These are phyloP conservation scores for Erysimum cheiranthoides DNA, from an alignment of 345 rosid genomes.

Conservation along the genomic window DNA sequence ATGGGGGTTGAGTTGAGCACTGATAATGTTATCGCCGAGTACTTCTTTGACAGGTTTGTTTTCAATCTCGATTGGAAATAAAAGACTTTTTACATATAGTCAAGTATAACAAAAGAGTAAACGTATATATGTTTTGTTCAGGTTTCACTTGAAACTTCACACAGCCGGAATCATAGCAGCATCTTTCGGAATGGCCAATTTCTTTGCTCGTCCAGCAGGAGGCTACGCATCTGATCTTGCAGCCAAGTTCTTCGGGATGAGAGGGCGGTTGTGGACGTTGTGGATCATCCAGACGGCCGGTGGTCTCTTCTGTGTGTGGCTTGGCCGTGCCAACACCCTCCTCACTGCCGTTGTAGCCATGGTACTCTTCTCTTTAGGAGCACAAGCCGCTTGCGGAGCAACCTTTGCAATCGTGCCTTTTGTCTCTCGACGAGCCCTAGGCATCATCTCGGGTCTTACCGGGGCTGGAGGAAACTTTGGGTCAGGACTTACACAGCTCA, in stretches of 20 bases:
- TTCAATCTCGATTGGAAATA: background rate
- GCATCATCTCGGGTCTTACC: constrained; percentile 58
- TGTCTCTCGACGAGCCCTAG: constrained; percentile 61
- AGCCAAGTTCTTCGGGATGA: constrained; percentile 57
- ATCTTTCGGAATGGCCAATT: constrained; percentile 63
- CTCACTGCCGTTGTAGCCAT: constrained; percentile 48
- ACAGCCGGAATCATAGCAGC: constrained; percentile 66
- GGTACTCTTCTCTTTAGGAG: constrained; percentile 63
- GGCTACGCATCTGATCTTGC: constrained; percentile 55
- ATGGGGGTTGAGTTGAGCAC: constrained; percentile 71
- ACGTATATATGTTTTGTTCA: background rate
- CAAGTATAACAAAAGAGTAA: background rate
- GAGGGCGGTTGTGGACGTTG: constrained; percentile 60
- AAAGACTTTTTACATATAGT: background rate
- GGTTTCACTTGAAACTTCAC: constrained; percentile 54
- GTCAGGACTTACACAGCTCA: constrained; percentile 58
- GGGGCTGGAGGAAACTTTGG: constrained; percentile 72
- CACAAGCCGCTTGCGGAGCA: constrained; percentile 72
- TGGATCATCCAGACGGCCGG: constrained; percentile 62
- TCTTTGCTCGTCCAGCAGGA: constrained; percentile 61
- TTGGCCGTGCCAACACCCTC: constrained; percentile 51
- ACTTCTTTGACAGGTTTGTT: constrained; percentile 66
- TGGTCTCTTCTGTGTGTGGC: constrained; percentile 62
- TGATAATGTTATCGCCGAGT: constrained; percentile 73
- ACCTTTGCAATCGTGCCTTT: constrained; percentile 64